Conservation (phyloP, 768 basidiomycete species). For the Clavaria fumosa region DNA sequence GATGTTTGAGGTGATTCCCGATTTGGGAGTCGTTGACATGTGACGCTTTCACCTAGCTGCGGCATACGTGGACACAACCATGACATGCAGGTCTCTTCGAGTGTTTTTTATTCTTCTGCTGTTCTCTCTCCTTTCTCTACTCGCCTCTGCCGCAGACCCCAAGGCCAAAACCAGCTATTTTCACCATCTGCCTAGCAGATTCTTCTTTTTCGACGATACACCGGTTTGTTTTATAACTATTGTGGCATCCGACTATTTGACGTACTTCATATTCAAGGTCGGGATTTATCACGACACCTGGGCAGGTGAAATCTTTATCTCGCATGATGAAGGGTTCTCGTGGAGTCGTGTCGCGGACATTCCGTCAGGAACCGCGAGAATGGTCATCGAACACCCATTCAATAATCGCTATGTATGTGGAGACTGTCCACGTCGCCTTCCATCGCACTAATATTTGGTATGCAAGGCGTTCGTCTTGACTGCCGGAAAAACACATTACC, state of each 20-base stretch:
- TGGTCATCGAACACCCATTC: slow-evolving; percentile 80
- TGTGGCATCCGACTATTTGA: slow-evolving; percentile 6
- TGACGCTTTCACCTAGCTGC: too few species aligned
- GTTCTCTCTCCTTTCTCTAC: too few species aligned
- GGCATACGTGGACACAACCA: too few species aligned
- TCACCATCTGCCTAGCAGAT: slow-evolving; percentile 51
- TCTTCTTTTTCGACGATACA: slow-evolving; percentile 92
- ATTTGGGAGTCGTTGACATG: too few species aligned
- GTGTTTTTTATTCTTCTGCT: too few species aligned
- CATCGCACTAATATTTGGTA: neutral
- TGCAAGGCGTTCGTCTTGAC: slow-evolving; percentile 78
- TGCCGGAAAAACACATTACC: slow-evolving; percentile 60
- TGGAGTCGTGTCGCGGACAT: slow-evolving; percentile 39
- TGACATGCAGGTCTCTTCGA: too few species aligned
- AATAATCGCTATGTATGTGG: slow-evolving; percentile 56
- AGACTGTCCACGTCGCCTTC: neutral
- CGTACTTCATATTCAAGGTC: slow-evolving; percentile 15
- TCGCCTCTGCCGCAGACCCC: too few species aligned
- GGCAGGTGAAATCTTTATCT: slow-evolving; percentile 57
- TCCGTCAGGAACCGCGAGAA: slow-evolving; percentile 38
- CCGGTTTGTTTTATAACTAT: slow-evolving; percentile 35
- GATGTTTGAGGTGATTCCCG: too few species aligned
- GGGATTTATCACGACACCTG: slow-evolving; percentile 74
- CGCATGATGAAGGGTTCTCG: slow-evolving; percentile 73
- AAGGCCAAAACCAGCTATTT: too few species aligned